These are phyloP conservation scores for Cercospora zeina DNA, from an alignment of 2,329 filamentous ascomycete species.

Conservation along the genomic window DNA sequence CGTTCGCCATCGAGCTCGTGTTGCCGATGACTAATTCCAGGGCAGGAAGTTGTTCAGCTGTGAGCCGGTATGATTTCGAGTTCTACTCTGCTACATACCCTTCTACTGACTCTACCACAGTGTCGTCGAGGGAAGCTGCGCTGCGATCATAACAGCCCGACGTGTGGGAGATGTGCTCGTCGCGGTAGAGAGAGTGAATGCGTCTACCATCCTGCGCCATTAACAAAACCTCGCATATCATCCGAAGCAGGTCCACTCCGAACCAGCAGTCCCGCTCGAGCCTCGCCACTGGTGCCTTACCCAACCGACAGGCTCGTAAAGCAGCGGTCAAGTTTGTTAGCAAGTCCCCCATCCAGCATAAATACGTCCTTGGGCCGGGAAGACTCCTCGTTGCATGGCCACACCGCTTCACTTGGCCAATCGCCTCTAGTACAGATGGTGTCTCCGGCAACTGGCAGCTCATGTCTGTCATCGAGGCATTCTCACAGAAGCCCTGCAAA, in stretches of 20 bases:
- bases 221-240: slow-evolving; percentile 32
- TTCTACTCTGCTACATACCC: neutral
- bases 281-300: slow-evolving; percentile 19
- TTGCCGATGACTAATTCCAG: neutral
- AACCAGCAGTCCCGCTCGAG: slow-evolving; percentile 20
- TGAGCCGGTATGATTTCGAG: slow-evolving; percentile 35
- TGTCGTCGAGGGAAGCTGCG: slow-evolving; percentile 41
- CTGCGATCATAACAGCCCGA: slow-evolving; percentile 39
- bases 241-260: slow-evolving; percentile 24
- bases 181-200: slow-evolving; percentile 35
- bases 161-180: slow-evolving; percentile 39
- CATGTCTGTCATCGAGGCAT: slow-evolving; percentile 25
- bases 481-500: slow-evolving; percentile 30
- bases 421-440: slow-evolving; percentile 15
- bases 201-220: slow-evolving; percentile 41
- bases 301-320: slow-evolving; percentile 11
- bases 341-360: slow-evolving; percentile 31
- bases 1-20: neutral
- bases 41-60: slow-evolving; percentile 38
- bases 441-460: slow-evolving; percentile 21
- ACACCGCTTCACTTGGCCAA: slow-evolving; percentile 13
- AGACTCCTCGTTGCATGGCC: slow-evolving; percentile 14
- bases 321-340: slow-evolving; percentile 9
- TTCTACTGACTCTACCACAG: slow-evolving; percentile 18
- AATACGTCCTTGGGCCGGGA: slow-evolving; percentile 18